These are phyloP conservation scores for Hymenoscyphus occultus DNA, from an alignment of 2,329 filamentous ascomycete genomes.

Conservation along the genomic window DNA sequence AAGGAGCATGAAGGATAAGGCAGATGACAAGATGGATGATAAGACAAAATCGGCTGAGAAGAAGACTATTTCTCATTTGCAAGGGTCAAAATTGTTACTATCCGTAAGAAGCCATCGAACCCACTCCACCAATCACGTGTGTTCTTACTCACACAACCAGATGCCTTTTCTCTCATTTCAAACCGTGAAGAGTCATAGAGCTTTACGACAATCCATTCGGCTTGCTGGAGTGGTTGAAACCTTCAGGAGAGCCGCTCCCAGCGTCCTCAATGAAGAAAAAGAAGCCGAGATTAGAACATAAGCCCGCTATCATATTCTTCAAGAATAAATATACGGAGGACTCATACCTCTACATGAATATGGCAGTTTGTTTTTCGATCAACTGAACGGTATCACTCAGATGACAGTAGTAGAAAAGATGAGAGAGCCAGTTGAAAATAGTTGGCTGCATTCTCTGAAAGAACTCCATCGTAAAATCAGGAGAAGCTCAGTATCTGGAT, in stretches of 20 bases:
- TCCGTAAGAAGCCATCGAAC: neutral
- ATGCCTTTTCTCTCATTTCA: constrained; percentile 6
- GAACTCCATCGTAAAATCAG: neutral
- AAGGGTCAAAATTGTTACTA: neutral
- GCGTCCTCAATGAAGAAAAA: neutral
- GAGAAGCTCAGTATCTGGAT: neutral
- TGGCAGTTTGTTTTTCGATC: neutral
- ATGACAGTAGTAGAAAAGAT: neutral
- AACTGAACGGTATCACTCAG: neutral
- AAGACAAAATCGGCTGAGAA: neutral
- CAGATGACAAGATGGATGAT: neutral
- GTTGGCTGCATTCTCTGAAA: neutral
- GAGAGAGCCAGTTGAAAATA: neutral
- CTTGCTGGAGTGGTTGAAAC: neutral
- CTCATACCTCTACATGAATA: neutral
- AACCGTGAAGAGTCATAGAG: constrained; percentile 2
- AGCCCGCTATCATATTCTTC: neutral
- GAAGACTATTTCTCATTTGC: neutral
- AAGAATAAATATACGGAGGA: neutral
- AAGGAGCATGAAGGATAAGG: neutral
- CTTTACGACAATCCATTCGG: constrained; percentile 1
- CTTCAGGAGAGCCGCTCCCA: neutral
- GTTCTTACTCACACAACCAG: neutral
- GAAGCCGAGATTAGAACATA: neutral
- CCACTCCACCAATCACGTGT: neutral